Percentiles rank a stretch among this genome's conserved stretches.
These are phyloP conservation scores for Lizanozyma gosingica DNA, from an alignment of 1,139 yeast species.

Conservation along the genomic window DNA sequence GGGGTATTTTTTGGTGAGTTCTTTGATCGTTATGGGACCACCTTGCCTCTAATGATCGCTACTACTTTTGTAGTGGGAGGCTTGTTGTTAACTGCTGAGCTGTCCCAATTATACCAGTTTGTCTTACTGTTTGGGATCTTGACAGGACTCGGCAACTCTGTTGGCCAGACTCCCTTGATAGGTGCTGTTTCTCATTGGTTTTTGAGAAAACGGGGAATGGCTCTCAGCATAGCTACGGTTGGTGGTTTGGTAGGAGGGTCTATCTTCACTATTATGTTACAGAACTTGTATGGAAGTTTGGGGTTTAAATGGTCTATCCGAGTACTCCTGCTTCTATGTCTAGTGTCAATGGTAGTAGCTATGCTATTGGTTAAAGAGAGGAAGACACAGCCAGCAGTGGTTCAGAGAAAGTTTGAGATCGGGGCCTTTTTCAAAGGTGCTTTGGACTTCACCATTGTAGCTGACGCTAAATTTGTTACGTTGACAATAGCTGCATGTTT, in stretches of 20 bases:
- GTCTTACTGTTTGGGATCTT: slow-evolving; percentile 47
- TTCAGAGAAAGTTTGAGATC: not conserved
- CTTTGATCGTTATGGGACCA: slow-evolving; percentile 49
- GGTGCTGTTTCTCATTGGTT: slow-evolving; percentile 61
- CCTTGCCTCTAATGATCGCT: slow-evolving; percentile 37
- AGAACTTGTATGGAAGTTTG: slow-evolving; percentile 31
- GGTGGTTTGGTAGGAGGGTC: slow-evolving; percentile 63
- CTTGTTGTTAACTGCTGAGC: slow-evolving; percentile 44
- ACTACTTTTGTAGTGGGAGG: slow-evolving; percentile 38
- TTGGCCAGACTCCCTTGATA: slow-evolving; percentile 50
- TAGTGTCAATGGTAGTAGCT: slow-evolving; percentile 29
- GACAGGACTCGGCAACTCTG: slow-evolving; percentile 49
- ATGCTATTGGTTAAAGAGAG: slow-evolving; percentile 37
- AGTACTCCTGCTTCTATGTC: slow-evolving; percentile 41
- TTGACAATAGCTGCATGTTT: slow-evolving; percentile 35
- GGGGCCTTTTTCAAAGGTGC: slow-evolving; percentile 15
- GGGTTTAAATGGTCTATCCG: slow-evolving; percentile 62
- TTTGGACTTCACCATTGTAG: slow-evolving; percentile 34
- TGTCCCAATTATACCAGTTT: slow-evolving; percentile 47
- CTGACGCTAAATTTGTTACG: slow-evolving; percentile 29
- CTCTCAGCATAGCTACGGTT: slow-evolving; percentile 47
- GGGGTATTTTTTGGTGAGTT: slow-evolving; percentile 56
- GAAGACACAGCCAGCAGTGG: not conserved
- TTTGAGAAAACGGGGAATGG: slow-evolving; percentile 43
- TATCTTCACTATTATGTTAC: slow-evolving; percentile 47